Evolutionary conservation across 2,329 filamentous ascomycete species (phyloP).

Genomic region (Cyclaneusma minus): DNA sequence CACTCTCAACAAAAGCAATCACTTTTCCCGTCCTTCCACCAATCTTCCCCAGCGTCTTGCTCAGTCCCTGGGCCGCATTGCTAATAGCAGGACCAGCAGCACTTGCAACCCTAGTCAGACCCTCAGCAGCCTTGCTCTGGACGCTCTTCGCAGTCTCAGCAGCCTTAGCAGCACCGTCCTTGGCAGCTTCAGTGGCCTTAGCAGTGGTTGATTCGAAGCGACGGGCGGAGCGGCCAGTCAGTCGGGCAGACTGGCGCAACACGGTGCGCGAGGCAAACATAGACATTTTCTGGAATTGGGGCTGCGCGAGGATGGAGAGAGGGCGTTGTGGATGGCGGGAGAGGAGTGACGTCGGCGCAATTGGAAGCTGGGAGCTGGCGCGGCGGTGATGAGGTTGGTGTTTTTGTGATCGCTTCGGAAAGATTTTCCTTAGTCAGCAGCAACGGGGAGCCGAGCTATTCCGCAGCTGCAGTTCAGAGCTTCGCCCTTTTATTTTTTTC

Average conservation of each 20-base stretch:
- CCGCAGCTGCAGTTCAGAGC: too few relatives aligned
- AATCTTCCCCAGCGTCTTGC: slow-evolving; percentile 54
- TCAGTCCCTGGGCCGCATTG: slow-evolving; percentile 53
- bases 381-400: too few relatives aligned
- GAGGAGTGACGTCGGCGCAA: slow-evolving; percentile 12
- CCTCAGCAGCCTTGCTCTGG: slow-evolving; percentile 58
- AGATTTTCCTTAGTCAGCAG: too few relatives aligned
- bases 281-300: slow-evolving; percentile 13
- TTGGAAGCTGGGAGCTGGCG: slow-evolving; percentile 13
- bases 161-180: slow-evolving; percentile 27
- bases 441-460: too few relatives aligned
- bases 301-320: slow-evolving; percentile 8
- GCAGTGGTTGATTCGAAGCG: slow-evolving; percentile 44
- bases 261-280: slow-evolving; percentile 16
- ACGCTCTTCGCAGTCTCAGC: slow-evolving; percentile 27
- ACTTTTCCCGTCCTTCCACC: slow-evolving; percentile 72
- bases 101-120: slow-evolving; percentile 66
- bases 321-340: slow-evolving; percentile 6
- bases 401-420: too few relatives aligned
- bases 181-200: slow-evolving; percentile 29
- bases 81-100: slow-evolving; percentile 65
- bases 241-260: slow-evolving; percentile 16
- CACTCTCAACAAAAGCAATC: slow-evolving; percentile 75
- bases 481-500: too few relatives aligned
- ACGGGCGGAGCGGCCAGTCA: slow-evolving; percentile 20